These are phyloP conservation scores for Phialemonium atrogriseum DNA, from an alignment of 2,329 filamentous ascomycete species.

Conservation along the genomic window DNA sequence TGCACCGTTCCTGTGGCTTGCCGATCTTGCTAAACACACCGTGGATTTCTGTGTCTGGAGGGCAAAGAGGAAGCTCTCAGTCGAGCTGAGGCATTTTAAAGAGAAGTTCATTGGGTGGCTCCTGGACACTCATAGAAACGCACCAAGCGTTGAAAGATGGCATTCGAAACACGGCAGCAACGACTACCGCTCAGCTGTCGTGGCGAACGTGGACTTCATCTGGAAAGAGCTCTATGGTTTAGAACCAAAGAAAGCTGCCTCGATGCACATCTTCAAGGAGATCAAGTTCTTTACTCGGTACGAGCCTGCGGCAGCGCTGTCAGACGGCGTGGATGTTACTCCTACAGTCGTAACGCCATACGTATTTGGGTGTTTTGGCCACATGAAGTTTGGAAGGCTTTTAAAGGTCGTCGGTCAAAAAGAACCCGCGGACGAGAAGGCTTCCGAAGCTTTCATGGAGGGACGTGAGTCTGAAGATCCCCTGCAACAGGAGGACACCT, in stretches of 20 bases:
- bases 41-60: slow-evolving; percentile 52
- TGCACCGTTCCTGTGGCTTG: slow-evolving; percentile 60
- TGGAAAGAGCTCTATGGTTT: slow-evolving; percentile 54
- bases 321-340: slow-evolving; percentile 6
- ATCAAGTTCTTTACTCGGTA: slow-evolving; percentile 28
- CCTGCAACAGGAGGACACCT: too few relatives aligned
- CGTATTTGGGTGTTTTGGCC: slow-evolving; percentile 53
- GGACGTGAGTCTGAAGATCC: too few relatives aligned
- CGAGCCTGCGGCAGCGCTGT: slow-evolving; percentile 4
- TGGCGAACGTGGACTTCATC: slow-evolving; percentile 54
- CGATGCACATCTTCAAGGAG: background rate
- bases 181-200: slow-evolving; percentile 57
- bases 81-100: slow-evolving; percentile 50
- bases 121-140: slow-evolving; percentile 28
- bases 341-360: slow-evolving; percentile 64
- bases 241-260: slow-evolving; percentile 9
- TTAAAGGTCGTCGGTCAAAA: slow-evolving; percentile 24
- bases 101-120: slow-evolving; percentile 52
- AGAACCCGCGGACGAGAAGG: slow-evolving; percentile 1
- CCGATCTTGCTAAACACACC: slow-evolving; percentile 61
- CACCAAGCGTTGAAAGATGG: slow-evolving; percentile 46
- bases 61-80: slow-evolving; percentile 18
- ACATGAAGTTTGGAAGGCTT: slow-evolving; percentile 50
- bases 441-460: background rate
- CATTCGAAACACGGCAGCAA: slow-evolving; percentile 29